These are phyloP conservation scores for Ascochyta fabae DNA, from an alignment of 2,329 filamentous ascomycete genomes.

Conservation along the genomic window DNA sequence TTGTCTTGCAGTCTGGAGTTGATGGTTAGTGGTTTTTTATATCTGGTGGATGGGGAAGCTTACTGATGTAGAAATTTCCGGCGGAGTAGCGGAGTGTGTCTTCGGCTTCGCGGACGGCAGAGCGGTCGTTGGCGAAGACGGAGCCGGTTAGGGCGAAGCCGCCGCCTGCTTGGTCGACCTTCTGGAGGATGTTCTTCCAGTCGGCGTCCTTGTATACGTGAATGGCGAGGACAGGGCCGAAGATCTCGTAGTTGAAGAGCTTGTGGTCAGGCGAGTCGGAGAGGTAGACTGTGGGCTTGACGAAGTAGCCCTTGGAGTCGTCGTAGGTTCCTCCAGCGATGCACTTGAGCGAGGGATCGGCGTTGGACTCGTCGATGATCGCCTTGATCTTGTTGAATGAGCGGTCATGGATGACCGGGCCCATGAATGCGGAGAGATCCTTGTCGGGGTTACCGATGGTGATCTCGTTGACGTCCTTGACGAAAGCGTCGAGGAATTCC, in stretches of 20 bases:
- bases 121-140: slow-evolving; percentile 73
- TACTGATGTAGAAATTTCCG: slow-evolving; percentile 80
- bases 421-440: slow-evolving; percentile 77
- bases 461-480: slow-evolving; percentile 70
- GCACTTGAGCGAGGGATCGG: slow-evolving; percentile 72
- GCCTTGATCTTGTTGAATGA: slow-evolving; percentile 79
- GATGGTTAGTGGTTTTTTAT: slow-evolving; percentile 6
- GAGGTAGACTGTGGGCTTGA: slow-evolving; percentile 80
- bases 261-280: slow-evolving; percentile 74
- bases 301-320: slow-evolving; percentile 76
- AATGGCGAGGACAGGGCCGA: slow-evolving; percentile 76
- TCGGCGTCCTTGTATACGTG: slow-evolving; percentile 77
- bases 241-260: slow-evolving; percentile 78
- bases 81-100: slow-evolving; percentile 73
- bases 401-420: slow-evolving; percentile 80
- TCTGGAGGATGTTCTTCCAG: slow-evolving; percentile 60
- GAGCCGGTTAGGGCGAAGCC: slow-evolving; percentile 76
- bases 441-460: slow-evolving; percentile 70
- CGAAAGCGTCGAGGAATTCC: slow-evolving; percentile 69
- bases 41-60: slow-evolving; percentile 20
- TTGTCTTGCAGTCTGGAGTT: slow-evolving; percentile 36
- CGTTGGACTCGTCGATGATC: slow-evolving; percentile 78
- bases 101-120: slow-evolving; percentile 70
- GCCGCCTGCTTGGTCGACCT: slow-evolving; percentile 68
- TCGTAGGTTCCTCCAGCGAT: slow-evolving; percentile 78